Conservation (phyloP, 495 filamentous ascomycete species). For the Friedmanniomyces endolithicus region DNA sequence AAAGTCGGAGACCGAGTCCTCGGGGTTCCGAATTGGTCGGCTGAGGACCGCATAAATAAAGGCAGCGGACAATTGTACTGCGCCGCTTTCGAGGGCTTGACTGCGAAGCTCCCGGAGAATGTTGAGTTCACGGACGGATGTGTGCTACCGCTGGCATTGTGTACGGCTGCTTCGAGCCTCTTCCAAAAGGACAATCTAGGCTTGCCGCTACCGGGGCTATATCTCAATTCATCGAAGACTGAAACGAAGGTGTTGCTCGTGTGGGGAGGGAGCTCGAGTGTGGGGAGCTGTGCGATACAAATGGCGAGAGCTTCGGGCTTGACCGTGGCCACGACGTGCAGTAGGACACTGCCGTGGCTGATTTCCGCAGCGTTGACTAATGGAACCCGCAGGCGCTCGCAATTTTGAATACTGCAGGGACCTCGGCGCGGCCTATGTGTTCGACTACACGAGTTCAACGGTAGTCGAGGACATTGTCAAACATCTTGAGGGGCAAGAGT, state of each 20-base stretch:
- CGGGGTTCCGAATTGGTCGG: slow-evolving; percentile 10
- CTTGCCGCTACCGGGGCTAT: slow-evolving; percentile 12
- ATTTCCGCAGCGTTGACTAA: not conserved
- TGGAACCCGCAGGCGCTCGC: not conserved
- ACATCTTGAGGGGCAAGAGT: slow-evolving; percentile 14
- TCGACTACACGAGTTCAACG: slow-evolving; percentile 16
- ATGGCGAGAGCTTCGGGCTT: slow-evolving; percentile 21
- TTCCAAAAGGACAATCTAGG: slow-evolving; percentile 15
- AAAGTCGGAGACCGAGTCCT: slow-evolving; percentile 37
- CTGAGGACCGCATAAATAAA: not conserved
- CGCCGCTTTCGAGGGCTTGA: not conserved
- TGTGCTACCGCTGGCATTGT: slow-evolving; percentile 19
- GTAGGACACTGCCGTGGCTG: not conserved
- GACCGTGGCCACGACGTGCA: slow-evolving; percentile 19
- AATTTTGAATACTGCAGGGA: not conserved
- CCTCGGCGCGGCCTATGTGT: slow-evolving; percentile 5
- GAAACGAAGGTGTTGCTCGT: slow-evolving; percentile 14
- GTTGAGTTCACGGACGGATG: slow-evolving; percentile 14
- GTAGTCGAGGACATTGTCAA: slow-evolving; percentile 19
- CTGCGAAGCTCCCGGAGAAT: slow-evolving; percentile 9
- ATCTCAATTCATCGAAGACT: not conserved
- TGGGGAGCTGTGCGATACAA: slow-evolving; percentile 24
- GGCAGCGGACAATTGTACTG: slow-evolving; percentile 21
- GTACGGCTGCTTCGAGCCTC: slow-evolving; percentile 19
- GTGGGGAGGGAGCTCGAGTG: slow-evolving; percentile 24